These are phyloP conservation scores for Entophlyctis luteolus DNA, from an alignment of 192 early-diverging fungal species.

Conservation along the genomic window DNA sequence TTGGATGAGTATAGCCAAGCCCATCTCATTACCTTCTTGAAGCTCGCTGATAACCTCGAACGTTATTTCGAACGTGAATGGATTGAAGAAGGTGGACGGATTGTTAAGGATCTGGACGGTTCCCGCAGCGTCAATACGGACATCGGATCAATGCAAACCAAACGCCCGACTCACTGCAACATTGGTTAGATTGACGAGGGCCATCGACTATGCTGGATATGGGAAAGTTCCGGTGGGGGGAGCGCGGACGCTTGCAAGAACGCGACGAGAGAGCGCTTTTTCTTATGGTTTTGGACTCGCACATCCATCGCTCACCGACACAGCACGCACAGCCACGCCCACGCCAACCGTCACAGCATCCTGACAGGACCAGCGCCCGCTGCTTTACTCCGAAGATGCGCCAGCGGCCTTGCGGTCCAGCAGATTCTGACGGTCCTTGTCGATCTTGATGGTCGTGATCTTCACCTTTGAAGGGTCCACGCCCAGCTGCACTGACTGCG, in stretches of 20 bases:
- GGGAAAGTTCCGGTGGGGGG: neutral
- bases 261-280: too few relatives aligned
- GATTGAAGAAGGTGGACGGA: constrained; percentile 72
- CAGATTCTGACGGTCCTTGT: constrained; percentile 91
- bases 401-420: constrained; percentile 92
- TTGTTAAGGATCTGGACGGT: constrained; percentile 71
- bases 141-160: neutral
- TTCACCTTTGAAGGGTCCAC: constrained; percentile 99
- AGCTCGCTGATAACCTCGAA: constrained; percentile 90
- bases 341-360: too few relatives aligned
- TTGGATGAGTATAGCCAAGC: neutral
- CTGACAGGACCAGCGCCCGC: too few relatives aligned
- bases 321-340: too few relatives aligned
- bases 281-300: too few relatives aligned
- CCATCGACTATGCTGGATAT: constrained; percentile 5
- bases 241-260: neutral
- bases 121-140: neutral
- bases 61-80: constrained; percentile 92
- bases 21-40: constrained; percentile 63
- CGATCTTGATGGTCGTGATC: constrained; percentile 90
- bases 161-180: constrained; percentile 3
- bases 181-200: constrained; percentile 25
- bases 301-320: too few relatives aligned
- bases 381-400: too few relatives aligned
- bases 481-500: constrained; percentile 82